Conservation (phyloP, 495 filamentous ascomycete species). For the Geoglossum glabrum region DNA sequence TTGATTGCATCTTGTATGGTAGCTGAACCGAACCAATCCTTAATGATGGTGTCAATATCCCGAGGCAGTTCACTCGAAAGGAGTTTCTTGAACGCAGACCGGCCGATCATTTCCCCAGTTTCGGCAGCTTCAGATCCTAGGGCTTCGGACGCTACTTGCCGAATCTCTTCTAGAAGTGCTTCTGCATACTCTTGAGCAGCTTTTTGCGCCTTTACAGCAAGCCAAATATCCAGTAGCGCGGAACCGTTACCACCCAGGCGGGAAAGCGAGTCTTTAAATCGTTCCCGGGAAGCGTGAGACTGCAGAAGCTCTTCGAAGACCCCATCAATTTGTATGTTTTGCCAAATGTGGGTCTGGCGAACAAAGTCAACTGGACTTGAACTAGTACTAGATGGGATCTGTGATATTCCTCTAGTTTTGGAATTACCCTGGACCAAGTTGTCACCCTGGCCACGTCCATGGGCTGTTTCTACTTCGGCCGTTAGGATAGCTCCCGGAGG, state of each 20-base stretch:
- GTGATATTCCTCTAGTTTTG: background rate
- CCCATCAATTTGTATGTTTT: background rate
- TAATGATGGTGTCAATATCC: background rate
- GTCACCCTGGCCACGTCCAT: too few relatives aligned
- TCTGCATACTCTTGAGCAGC: background rate
- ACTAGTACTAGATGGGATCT: background rate
- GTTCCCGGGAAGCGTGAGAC: background rate
- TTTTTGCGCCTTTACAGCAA: background rate
- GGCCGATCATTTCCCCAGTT: background rate
- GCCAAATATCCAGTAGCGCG: background rate
- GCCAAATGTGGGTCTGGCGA: background rate
- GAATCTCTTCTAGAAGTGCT: background rate
- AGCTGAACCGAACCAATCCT: background rate
- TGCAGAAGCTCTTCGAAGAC: background rate
- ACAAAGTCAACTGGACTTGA: background rate
- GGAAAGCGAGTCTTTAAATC: background rate
- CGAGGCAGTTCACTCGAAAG: background rate
- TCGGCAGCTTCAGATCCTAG: background rate
- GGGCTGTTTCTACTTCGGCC: background rate
- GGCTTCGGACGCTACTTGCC: background rate
- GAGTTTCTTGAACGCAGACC: background rate
- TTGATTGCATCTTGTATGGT: background rate
- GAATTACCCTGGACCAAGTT: background rate
- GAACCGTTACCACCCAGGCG: background rate
- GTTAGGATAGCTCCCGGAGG: background rate